Evolutionary conservation across 1,139 yeast genomes (phyloP), one percentile per base, ranked within the genome.

Genomic region (Kurtzmaniella natalensis): DNA sequence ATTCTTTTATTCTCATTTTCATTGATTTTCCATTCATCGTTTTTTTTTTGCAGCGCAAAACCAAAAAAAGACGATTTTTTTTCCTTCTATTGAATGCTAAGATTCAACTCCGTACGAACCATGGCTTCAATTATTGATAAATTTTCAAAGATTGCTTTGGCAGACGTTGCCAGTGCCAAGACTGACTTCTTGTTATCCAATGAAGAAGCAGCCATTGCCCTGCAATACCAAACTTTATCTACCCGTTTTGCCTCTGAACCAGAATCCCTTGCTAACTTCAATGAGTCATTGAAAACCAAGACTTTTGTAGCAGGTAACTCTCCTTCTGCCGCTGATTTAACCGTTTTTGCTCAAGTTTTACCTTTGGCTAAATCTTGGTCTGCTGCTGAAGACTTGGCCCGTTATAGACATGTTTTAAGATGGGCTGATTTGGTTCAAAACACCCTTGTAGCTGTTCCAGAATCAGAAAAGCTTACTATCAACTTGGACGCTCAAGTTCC

Each of bases 351-450:
- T 36, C 68, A 76, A 27, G 79, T 78, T 21, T 64, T 76, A 47
- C 83, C 88, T 33, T 45, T 75, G 38, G 77, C 84, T 23, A 61
- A 68, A 39, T 61, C 68, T 40, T 76, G 87, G 76, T 59, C 69
- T 16, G 23, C 26, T 13, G 53, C 76, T 28, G 80, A 78, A 28
- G 77, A 79, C 39, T 47, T 73, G 40, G 73, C 76, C 34, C 57
- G 61, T 33, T 61, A 62, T 55, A 84, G 96, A 72, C 97, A 89
- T 60, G 70, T 88, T 42, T 65, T 87, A 43, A 82, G 97, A 72
- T 92, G 97, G 96, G 76, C 76, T 17, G 96, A 88, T 51, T 74
- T 85, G 50, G 64, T 92, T 42, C 97, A 92, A 66, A 76, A 80
- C 55, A 67, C 77, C 19, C 59, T 71, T 40, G 71, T 78, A 28